These are phyloP conservation scores for Penicillium sp. DNA, from an alignment of 2,329 filamentous ascomycete species.

Conservation along the genomic window DNA sequence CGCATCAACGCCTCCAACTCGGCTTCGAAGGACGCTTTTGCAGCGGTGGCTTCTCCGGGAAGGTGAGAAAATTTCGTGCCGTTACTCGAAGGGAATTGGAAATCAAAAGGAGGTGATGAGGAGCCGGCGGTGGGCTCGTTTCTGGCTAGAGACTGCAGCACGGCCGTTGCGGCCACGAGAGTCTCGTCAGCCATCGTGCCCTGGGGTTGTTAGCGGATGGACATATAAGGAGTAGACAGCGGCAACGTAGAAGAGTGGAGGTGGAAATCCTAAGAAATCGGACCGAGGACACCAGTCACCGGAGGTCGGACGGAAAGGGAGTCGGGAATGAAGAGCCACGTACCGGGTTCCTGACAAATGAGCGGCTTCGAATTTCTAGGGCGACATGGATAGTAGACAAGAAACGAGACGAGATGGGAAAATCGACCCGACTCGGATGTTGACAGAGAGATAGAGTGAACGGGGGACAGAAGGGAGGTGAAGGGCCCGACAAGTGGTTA, in stretches of 20 bases:
- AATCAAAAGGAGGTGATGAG: conserved; percentile 34
- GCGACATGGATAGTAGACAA: conserved; percentile 25
- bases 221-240: background rate
- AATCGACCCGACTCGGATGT: conserved; percentile 12
- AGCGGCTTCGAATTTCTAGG: conserved; percentile 23
- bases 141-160: conserved; percentile 45
- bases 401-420: conserved; percentile 1
- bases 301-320: conserved; percentile 6
- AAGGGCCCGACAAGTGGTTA: conserved; percentile 14
- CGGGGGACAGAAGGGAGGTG: conserved; percentile 10
- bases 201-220: conserved; percentile 23
- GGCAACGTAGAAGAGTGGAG: background rate
- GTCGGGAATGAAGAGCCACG: conserved; percentile 5
- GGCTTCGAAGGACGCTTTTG: conserved; percentile 73
- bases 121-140: conserved; percentile 33
- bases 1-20: conserved; percentile 74
- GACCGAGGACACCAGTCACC: background rate
- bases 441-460: conserved; percentile 8
- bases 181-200: conserved; percentile 48
- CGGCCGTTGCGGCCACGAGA: conserved; percentile 43
- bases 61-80: conserved; percentile 58
- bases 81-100: conserved; percentile 42
- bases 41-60: conserved; percentile 68
- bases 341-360: conserved; percentile 26
- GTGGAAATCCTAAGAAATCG: too few relatives aligned